Percentiles rank a stretch among this genome's conserved stretches.
These are phyloP conservation scores for Alternaria infectoria DNA, from an alignment of 2,329 filamentous ascomycete species.

Conservation along the genomic window DNA sequence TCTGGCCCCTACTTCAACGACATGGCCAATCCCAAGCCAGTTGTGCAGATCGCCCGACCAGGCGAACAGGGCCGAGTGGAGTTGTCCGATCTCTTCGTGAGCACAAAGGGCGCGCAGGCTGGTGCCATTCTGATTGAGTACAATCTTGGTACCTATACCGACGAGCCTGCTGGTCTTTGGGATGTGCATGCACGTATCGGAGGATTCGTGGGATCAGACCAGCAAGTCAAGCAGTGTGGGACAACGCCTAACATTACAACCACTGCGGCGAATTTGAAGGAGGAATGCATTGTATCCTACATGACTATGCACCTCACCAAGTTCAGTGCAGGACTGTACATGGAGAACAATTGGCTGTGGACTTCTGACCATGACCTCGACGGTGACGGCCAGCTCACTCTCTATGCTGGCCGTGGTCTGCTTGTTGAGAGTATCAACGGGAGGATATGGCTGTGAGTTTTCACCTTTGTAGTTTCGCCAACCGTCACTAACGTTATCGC, in stretches of 20 bases:
- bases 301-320: conserved; percentile 57
- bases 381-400: conserved; percentile 69
- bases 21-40: conserved; percentile 65
- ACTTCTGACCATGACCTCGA: conserved; percentile 84
- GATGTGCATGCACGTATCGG: conserved; percentile 87
- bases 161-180: conserved; percentile 77
- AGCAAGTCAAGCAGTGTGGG: conserved; percentile 77
- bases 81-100: conserved; percentile 74
- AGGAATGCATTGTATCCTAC: conserved; percentile 76
- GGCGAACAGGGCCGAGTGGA: conserved; percentile 72
- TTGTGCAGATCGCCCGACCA: conserved; percentile 70
- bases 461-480: conserved; percentile 57
- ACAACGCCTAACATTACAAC: conserved; percentile 72
- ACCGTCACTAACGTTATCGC: conserved; percentile 6
- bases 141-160: conserved; percentile 63
- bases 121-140: conserved; percentile 76
- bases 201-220: conserved; percentile 76
- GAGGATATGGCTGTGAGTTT: conserved; percentile 59
- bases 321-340: conserved; percentile 66
- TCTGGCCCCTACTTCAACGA: conserved; percentile 60
- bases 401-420: conserved; percentile 86
- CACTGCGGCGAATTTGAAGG: conserved; percentile 56
- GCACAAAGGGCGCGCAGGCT: conserved; percentile 68
- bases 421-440: conserved; percentile 66
- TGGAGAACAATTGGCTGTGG: conserved; percentile 95